phyloP scores from a whole-genome alignment of 345 rosid species.

The Heritiera littoralis region DNA sequence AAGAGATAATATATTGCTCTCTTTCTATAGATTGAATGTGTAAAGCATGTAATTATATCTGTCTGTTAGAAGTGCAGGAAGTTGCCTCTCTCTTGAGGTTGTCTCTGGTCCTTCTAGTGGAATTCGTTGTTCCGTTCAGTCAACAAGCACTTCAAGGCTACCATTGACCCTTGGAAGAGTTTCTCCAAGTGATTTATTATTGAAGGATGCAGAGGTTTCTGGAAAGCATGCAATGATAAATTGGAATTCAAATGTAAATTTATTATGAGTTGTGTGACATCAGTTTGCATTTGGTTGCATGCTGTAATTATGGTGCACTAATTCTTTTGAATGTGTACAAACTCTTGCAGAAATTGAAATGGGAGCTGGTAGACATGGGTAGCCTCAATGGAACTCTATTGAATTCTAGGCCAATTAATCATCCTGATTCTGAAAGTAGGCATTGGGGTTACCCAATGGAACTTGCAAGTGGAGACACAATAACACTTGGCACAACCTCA shows the following conservation, averaged over 20 bases:
- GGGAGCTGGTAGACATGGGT: constrained; percentile 98
- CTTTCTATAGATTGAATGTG: constrained; percentile 34
- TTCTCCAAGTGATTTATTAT: constrained; percentile 64
- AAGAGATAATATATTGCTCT: constrained; percentile 25
- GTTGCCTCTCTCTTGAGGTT: constrained; percentile 85
- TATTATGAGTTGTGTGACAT: constrained; percentile 19
- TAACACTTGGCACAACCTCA: constrained; percentile 88
- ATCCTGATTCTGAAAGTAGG: constrained; percentile 70
- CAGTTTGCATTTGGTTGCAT: constrained; percentile 25
- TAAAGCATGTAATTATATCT: constrained; percentile 49
- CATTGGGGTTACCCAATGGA: constrained; percentile 75
- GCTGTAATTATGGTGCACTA: constrained; percentile 21
- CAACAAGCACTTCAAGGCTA: constrained; percentile 66
- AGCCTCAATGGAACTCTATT: constrained; percentile 95
- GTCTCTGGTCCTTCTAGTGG: constrained; percentile 87
- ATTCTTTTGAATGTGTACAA: constrained; percentile 12
- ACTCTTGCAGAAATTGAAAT: constrained; percentile 73
- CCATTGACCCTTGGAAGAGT: constrained; percentile 91
- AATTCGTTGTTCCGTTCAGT: constrained; percentile 50
- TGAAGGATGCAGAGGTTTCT: constrained; percentile 92
- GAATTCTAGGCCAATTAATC: constrained; percentile 67
- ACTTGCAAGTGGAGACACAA: constrained; percentile 77
- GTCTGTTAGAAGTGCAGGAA: constrained; percentile 92
- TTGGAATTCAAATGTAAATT: constrained; percentile 79
- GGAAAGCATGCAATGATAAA: constrained; percentile 95